Conservation (phyloP, 75 land plant genomes). For the Pinus tabuliformis region DNA sequence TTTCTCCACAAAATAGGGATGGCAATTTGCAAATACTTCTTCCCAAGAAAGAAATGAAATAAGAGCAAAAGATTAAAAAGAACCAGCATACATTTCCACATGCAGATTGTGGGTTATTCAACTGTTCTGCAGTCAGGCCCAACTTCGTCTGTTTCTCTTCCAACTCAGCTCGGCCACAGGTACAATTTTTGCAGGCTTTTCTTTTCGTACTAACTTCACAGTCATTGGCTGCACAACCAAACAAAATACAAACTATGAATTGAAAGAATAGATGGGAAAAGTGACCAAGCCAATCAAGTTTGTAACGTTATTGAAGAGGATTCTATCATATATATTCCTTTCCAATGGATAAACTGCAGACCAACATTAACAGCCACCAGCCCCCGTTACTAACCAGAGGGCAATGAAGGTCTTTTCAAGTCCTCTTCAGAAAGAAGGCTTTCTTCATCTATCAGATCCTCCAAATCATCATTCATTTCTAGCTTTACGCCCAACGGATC, state of each 20-base stretch:
- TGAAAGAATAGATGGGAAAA: background rate
- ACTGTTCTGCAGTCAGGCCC: conserved; percentile 58
- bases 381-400: conserved; percentile 18
- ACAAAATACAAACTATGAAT: background rate
- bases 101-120: conserved; percentile 82
- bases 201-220: conserved; percentile 85
- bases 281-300: background rate
- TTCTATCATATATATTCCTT: too few relatives aligned
- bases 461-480: conserved; percentile 43
- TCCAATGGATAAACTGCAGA: background rate
- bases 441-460: conserved; percentile 92
- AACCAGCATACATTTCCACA: conserved; percentile 86
- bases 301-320: background rate
- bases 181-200: conserved; percentile 99
- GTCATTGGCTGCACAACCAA: conserved; percentile 51
- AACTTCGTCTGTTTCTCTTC: conserved; percentile 66
- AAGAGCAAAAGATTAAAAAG: background rate
- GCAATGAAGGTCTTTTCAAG: conserved; percentile 76
- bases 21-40: background rate
- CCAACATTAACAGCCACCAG: too few relatives aligned
- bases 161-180: conserved; percentile 94
- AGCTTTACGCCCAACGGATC: conserved; percentile 14
- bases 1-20: background rate
- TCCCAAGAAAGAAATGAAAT: background rate
- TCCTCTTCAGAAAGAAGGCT: conserved; percentile 94